Evolutionary conservation across 306 rosid genomes (phyloP), one percentile per base, ranked within the genome.

Genomic region (Prunus fruticosa): DNA sequence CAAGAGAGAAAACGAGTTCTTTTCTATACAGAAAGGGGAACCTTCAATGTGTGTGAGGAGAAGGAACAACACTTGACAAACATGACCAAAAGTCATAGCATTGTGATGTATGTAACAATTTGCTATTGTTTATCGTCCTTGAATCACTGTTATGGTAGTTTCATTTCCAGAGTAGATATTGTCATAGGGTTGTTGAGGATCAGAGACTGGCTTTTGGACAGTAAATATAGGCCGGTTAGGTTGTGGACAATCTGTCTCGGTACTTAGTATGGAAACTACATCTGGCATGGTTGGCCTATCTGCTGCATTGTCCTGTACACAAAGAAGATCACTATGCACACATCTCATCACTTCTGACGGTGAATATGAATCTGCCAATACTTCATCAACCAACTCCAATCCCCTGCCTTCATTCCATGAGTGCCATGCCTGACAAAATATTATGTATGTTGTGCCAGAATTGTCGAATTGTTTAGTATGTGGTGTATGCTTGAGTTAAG

Each of bases 261-360:
- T 73, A 25, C 70, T 73, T 38, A 69, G 28, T 72, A 82, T 78
- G 45, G 47, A 34, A 30, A 78, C 66, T 22, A 78, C 70, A 3
- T 69, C 80, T 0, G 74, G 30, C 83, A 69, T 82, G 73, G 54
- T 69, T 12, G 83, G 86, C 27, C 86, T 78, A 14, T 73, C 86
- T 0, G 13, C 68, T 4, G 76, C 70, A 52, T 38, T 53, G 19
- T 80, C 79, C 45, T 82, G 85, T 4, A 78, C 72, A 47, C 85
- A 82, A 3, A 82, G 79, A 43, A 82, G 85, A n/a, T 68, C 85
- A 12, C 77, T 47, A 32, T 82, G 51, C 30, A 78, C 8, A 19
- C 67, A 77, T 46, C 75, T 76, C 67, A 67, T 23, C 3, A 45
- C 57, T 68, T 68, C 75, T 2, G 56, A 2, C 1, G 60, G 16